These are phyloP conservation scores for Emydomyces testavorans DNA, from an alignment of 2,329 filamentous ascomycete genomes.

Conservation along the genomic window DNA sequence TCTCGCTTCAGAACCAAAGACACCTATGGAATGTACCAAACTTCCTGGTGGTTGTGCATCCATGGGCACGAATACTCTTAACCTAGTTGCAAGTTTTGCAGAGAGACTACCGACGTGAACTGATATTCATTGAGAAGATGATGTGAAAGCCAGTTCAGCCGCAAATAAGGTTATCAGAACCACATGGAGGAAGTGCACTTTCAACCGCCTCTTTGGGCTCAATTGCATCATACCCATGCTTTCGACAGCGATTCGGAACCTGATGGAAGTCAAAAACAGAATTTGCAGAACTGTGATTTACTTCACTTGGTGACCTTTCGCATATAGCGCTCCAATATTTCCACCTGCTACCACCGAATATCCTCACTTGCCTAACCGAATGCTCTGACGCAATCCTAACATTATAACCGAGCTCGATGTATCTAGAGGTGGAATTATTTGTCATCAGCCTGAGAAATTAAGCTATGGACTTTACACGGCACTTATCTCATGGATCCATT, in stretches of 20 bases:
- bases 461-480: too few relatives aligned
- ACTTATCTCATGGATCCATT: too few relatives aligned
- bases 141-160: background rate
- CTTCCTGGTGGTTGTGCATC: background rate
- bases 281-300: too few relatives aligned
- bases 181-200: background rate
- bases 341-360: too few relatives aligned
- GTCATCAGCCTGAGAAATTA: too few relatives aligned
- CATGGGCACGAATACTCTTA: background rate
- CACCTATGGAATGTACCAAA: background rate
- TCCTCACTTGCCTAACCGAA: too few relatives aligned
- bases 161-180: too few relatives aligned
- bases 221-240: background rate
- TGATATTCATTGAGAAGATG: background rate
- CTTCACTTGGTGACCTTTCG: too few relatives aligned
- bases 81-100: conserved; percentile 2
- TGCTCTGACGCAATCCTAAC: too few relatives aligned
- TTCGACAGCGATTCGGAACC: background rate
- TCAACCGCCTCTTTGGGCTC: background rate
- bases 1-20: background rate
- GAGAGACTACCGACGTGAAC: background rate
- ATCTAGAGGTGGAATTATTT: too few relatives aligned
- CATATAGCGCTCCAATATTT: too few relatives aligned
- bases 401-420: too few relatives aligned
- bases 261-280: conserved; percentile 4